Base-by-base conservation (phyloP, 2,329 filamentous ascomycete species). In the Claviceps fusiformis region DNA sequence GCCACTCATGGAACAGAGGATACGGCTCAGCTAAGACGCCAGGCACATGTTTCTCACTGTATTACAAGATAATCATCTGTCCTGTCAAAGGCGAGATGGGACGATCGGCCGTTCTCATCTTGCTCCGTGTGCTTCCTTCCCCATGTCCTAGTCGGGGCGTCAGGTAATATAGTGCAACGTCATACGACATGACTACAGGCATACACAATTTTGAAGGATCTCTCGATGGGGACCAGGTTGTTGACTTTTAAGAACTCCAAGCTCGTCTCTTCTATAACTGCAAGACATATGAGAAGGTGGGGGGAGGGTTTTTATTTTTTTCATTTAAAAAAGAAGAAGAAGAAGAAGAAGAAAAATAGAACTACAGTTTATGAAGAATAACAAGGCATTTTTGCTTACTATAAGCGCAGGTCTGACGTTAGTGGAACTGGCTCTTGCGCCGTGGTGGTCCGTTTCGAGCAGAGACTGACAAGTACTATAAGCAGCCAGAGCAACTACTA, bases 401-500 rank as follows among this genome's bases (percentile, higher is more conserved):
- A 39, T 19, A 17, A 33, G 9, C n/a, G 13, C 24, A 50, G 45
- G 24, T 35, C 35, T 44, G 46, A 11, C 43, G 24, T 49, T 39
- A 1, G 8, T 27, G 45, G 55, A 58, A 57, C 57, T 59, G 55
- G 50, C 41, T 59, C 57, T 58, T 57, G 59, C 59, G 59, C 59
- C 59, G 45, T 55, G 48, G 52, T 41, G 24, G 27, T 31, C 45
- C 52, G 41, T 29, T 45, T 53, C 29, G 39, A 35, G 39, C n/a
- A 51, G 46, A 51, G 44, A 29, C 9, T 41, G 44, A 44, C 52
- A 31, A 33, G 13, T 17, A 17, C 24, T 35, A 52, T 19, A 31
- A 3, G 15, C 27, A n/a, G 19, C 17, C 24, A 29, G 50, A 44
- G 19, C 19, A 19, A 19, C 19, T 1, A 19, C 19, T 19, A 19